Conservation (phyloP, 768 basidiomycete genomes). For the Sistotremastrum niveocremeum region DNA sequence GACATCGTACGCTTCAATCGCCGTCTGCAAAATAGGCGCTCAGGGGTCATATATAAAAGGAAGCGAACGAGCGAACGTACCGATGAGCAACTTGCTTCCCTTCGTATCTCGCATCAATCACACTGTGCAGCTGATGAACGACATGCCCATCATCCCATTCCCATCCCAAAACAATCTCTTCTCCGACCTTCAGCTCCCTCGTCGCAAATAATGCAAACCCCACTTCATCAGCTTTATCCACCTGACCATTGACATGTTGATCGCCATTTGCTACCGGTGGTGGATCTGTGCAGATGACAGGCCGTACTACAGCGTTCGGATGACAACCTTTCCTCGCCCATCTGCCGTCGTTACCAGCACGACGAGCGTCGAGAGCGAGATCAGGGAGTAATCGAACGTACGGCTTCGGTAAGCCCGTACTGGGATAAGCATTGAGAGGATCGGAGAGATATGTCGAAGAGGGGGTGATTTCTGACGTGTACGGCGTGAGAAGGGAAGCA, state of each 20-base stretch:
- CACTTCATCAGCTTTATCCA: conserved; percentile 23
- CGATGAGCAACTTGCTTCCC: conserved; percentile 1
- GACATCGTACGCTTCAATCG: conserved; percentile 54
- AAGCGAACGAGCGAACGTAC: conserved; percentile 30
- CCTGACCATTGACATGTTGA: conserved; percentile 1
- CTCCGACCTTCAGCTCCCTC: conserved; percentile 57
- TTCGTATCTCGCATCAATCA: conserved; percentile 36
- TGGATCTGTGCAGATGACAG: conserved; percentile 26
- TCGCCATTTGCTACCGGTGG: neutral
- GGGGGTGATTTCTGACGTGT: conserved; percentile 48
- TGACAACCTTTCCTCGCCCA: conserved; percentile 55
- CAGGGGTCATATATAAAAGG: conserved; percentile 3
- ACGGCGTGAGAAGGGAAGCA: conserved; percentile 47
- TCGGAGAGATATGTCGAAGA: conserved; percentile 59
- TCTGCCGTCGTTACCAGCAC: conserved; percentile 46
- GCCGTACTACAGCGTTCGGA: conserved; percentile 52
- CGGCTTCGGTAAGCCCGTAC: conserved; percentile 71
- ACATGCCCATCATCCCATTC: conserved; percentile 94
- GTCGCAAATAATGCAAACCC: conserved; percentile 74
- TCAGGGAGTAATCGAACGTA: conserved; percentile 71
- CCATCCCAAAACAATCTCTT: conserved; percentile 87
- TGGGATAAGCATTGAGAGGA: conserved; percentile 77
- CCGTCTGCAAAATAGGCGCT: neutral
- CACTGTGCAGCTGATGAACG: conserved; percentile 61
- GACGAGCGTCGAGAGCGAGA: conserved; percentile 68